Conservation (phyloP, 139 green algal genomes). For the Diplosphaera chodatii region DNA sequence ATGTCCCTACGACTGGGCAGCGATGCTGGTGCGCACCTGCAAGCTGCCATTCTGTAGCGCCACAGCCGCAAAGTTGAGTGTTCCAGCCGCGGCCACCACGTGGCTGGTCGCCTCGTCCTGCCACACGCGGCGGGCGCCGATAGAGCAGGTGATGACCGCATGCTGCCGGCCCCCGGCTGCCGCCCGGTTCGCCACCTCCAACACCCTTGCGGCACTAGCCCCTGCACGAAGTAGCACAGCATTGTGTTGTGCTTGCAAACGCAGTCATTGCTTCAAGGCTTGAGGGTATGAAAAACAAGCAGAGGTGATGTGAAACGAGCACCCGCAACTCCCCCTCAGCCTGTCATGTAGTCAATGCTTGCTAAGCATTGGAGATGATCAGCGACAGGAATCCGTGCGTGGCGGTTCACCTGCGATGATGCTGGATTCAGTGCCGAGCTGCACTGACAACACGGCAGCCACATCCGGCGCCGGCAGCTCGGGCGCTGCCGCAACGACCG, state of each 20-base stretch:
- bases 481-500: neutral
- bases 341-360: too few species aligned
- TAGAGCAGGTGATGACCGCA: too few species aligned
- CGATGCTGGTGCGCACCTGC: conserved; percentile 18
- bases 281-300: too few species aligned
- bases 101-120: conserved; percentile 29
- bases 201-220: neutral
- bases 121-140: conserved; percentile 27
- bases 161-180: neutral
- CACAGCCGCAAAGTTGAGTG: conserved; percentile 40
- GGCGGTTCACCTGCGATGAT: neutral
- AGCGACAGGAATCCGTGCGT: too few species aligned
- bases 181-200: neutral
- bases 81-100: conserved; percentile 35
- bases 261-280: too few species aligned
- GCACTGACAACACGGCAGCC: neutral
- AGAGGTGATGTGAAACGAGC: too few species aligned
- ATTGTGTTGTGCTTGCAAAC: too few species aligned
- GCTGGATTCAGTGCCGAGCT: neutral
- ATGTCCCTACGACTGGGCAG: too few species aligned
- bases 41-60: conserved; percentile 26
- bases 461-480: neutral
- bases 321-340: too few species aligned
- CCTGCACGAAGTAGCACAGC: too few species aligned
- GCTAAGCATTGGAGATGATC: too few species aligned